Percentiles rank a stretch among this genome's conserved stretches.
Evolutionary conservation across 345 rosid genomes (phyloP).

Genomic region (Eucalyptus shirleyi): DNA sequence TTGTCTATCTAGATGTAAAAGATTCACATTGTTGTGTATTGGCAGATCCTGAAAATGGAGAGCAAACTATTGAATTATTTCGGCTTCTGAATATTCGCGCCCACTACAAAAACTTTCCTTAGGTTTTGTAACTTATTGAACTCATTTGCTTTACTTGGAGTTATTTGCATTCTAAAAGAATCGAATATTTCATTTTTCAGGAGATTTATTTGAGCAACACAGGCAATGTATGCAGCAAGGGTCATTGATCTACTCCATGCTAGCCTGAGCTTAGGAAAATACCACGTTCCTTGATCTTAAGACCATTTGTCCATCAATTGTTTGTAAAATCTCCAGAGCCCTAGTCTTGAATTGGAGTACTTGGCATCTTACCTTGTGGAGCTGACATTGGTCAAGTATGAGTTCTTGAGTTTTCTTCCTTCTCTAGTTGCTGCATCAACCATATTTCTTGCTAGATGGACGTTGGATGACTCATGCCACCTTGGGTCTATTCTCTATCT

Average conservation of each 20-base stretch:
- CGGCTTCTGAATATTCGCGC: constrained; percentile 51
- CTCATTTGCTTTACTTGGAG: neutral
- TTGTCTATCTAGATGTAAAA: neutral
- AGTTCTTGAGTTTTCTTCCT: constrained; percentile 60
- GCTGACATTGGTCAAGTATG: constrained; percentile 39
- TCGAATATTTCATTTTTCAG: constrained; percentile 10
- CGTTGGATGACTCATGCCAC: constrained; percentile 56
- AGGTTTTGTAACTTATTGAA: constrained; percentile 1
- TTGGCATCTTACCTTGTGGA: constrained; percentile 74
- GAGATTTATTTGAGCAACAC: constrained; percentile 81
- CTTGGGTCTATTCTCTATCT: too few relatives aligned
- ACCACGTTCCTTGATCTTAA: neutral
- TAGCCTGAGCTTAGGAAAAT: neutral
- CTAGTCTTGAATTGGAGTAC: constrained; percentile 62
- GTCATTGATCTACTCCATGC: neutral
- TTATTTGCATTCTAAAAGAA: neutral
- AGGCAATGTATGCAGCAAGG: constrained; percentile 51
- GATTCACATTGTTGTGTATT: neutral
- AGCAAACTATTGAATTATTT: constrained; percentile 44
- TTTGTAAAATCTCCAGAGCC: constrained; percentile 28
- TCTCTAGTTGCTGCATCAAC: constrained; percentile 80
- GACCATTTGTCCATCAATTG: neutral
- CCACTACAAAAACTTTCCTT: constrained; percentile 76
- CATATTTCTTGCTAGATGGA: constrained; percentile 89
- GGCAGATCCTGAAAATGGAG: constrained; percentile 71